Percentiles rank a stretch among this genome's conserved stretches.
phyloP scores from a whole-genome alignment of 495 filamentous ascomycete genomes.

The Lineolata rhizophorae region DNA sequence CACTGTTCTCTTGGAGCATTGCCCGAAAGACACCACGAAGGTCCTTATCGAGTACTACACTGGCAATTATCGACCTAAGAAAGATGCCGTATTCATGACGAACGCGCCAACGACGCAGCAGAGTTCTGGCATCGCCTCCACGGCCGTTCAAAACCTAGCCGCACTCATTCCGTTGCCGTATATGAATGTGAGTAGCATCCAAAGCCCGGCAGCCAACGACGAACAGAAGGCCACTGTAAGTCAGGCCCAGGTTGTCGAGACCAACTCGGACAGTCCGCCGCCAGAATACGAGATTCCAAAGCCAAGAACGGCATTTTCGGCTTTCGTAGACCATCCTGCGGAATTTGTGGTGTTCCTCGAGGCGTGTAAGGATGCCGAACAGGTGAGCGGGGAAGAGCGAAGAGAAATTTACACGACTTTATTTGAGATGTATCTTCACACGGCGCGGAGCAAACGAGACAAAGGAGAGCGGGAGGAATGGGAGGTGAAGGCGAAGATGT shows the following conservation, averaged over 20 bases:
- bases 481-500: constrained; percentile 70
- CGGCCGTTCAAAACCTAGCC: constrained; percentile 60
- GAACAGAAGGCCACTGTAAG: constrained; percentile 14
- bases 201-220: constrained; percentile 7
- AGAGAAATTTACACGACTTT: constrained; percentile 82
- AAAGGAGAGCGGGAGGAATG: constrained; percentile 38
- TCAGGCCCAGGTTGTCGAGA: constrained; percentile 20
- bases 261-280: constrained; percentile 15
- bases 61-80: constrained; percentile 53
- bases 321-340: constrained; percentile 80
- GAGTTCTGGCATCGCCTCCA: constrained; percentile 25
- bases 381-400: constrained; percentile 46
- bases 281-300: constrained; percentile 43
- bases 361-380: constrained; percentile 46
- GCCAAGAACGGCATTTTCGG: constrained; percentile 82
- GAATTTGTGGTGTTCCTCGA: constrained; percentile 86
- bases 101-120: constrained; percentile 24
- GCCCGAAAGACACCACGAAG: constrained; percentile 53
- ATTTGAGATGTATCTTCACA: constrained; percentile 94
- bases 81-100: constrained; percentile 31
- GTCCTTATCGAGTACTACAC: constrained; percentile 89
- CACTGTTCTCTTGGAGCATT: constrained; percentile 68
- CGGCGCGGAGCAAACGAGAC: constrained; percentile 51
- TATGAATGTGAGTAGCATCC: constrained; percentile 36
- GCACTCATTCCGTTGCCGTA: constrained; percentile 70